Percentiles rank a stretch among this genome's conserved stretches.
These are phyloP conservation scores for Tetracentron sinense DNA, from an alignment of 164 flowering plant species.

Conservation along the genomic window DNA sequence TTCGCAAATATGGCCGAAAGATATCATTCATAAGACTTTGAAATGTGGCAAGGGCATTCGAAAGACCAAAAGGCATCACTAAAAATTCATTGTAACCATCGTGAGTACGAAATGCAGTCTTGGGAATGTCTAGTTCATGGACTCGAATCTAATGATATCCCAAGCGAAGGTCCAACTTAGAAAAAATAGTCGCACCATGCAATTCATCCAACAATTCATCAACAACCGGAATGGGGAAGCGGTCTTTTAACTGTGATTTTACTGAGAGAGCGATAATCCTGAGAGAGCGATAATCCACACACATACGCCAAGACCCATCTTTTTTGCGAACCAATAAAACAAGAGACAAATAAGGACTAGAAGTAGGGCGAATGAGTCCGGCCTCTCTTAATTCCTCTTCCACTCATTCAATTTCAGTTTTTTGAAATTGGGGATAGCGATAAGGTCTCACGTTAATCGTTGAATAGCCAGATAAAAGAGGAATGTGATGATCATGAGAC, in stretches of 20 bases:
- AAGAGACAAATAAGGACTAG: too few relatives aligned
- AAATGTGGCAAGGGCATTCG: too few relatives aligned
- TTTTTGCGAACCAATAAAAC: not conserved
- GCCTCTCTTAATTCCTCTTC: not conserved
- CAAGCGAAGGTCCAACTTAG: too few relatives aligned
- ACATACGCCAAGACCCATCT: not conserved
- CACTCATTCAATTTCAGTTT: not conserved
- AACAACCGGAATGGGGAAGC: not conserved
- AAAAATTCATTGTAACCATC: too few relatives aligned
- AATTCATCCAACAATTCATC: not conserved
- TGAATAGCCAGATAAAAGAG: not conserved
- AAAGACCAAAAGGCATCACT: too few relatives aligned
- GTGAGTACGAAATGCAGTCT: too few relatives aligned
- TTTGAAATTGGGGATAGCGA: not conserved
- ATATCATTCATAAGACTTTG: too few relatives aligned
- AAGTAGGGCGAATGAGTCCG: not conserved
- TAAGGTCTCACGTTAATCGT: not conserved
- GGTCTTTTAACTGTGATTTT: not conserved
- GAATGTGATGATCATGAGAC: not conserved
- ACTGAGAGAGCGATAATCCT: not conserved
- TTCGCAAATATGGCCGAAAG: not conserved
- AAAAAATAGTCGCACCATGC: not conserved
- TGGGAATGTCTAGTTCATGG: not conserved
- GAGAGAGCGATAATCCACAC: constrained; percentile 3
- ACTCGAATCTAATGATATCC: too few relatives aligned